These are phyloP conservation scores for Metschnikowia cerradonensis DNA, from an alignment of 805 yeast species.

Conservation along the genomic window DNA sequence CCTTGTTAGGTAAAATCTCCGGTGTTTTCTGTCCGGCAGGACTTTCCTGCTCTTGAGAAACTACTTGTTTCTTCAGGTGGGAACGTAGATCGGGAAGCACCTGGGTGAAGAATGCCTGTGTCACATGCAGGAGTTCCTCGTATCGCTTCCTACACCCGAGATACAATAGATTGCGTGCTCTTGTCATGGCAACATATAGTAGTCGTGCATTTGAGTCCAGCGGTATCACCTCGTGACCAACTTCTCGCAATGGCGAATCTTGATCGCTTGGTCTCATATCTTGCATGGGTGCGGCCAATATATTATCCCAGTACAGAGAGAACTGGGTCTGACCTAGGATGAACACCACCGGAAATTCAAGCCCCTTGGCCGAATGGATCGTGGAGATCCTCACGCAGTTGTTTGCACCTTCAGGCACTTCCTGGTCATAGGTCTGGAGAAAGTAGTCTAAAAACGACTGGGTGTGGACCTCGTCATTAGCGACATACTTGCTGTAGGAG, in stretches of 20 bases:
- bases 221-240: neutral
- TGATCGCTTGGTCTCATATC: neutral
- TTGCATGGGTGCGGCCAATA: neutral
- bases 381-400: slow-evolving; percentile 55
- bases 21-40: neutral
- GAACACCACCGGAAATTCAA: slow-evolving; percentile 70
- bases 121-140: slow-evolving; percentile 4
- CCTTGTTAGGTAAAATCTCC: neutral
- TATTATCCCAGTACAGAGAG: slow-evolving; percentile 12
- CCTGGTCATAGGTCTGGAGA: slow-evolving; percentile 38
- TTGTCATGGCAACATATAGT: slow-evolving; percentile 62
- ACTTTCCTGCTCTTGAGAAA: neutral
- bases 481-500: slow-evolving; percentile 8
- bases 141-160: slow-evolving; percentile 17
- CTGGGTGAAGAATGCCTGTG: slow-evolving; percentile 4
- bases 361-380: slow-evolving; percentile 70
- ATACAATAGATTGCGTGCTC: slow-evolving; percentile 51
- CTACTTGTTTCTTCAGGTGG: neutral
- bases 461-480: slow-evolving; percentile 5
- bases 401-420: slow-evolving; percentile 22
- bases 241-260: neutral
- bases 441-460: slow-evolving; percentile 35
- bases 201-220: slow-evolving; percentile 24
- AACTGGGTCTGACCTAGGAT: slow-evolving; percentile 22
- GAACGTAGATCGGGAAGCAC: slow-evolving; percentile 5